Base-by-base conservation (phyloP, 306 rosid genomes). In the Pterocarpus macrocarpus region DNA sequence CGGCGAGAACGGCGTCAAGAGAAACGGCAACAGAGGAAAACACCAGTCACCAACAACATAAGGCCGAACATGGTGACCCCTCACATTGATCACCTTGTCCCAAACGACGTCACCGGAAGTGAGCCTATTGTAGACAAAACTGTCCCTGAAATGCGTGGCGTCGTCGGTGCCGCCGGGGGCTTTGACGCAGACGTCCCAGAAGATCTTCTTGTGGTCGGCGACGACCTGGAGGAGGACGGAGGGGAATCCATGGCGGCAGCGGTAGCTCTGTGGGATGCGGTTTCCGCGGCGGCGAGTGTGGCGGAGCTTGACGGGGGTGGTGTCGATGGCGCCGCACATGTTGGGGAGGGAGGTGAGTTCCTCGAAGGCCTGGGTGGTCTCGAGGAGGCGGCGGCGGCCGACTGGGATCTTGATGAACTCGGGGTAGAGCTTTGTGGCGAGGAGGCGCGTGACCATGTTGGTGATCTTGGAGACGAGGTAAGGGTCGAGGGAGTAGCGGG, bases 141-240 rank as follows among this genome's bases (percentile, higher is more conserved):
- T 95, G 12, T 93, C 97, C 73, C 98, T 84, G 17, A 93, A 91
- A 85, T 95, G 98, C 2, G 91, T 62, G 1, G 97, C 92, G 55
- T 93, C 94, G 28, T 93, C 94, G 0, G 93, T 87, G 4, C 91
- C 97, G 7, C 98, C 99, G 0, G 91, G 94, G 0, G 93, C 98
- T 64, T 90, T 95, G 0, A 95, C 97, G 34, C 99, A 95, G 11
- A 95, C 97, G 38, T 95, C 99, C 99, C 98, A 95, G 83, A 93
- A 93, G 70, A 95, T 90, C 52, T 88, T 93, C 85, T 91, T 91
- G 73, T 93, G 97, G 72, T 95, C 96, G 1, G 97, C 91, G 8
- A 95, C 92, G 5, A 95, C 96, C 89, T 93, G 93, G 34, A 95
- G 97, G n/a, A 87, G 90, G n/a, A 95, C 88, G 0, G 94, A 84